Evolutionary conservation across 345 rosid species (phyloP).

Genomic region (Mangifera indica): DNA sequence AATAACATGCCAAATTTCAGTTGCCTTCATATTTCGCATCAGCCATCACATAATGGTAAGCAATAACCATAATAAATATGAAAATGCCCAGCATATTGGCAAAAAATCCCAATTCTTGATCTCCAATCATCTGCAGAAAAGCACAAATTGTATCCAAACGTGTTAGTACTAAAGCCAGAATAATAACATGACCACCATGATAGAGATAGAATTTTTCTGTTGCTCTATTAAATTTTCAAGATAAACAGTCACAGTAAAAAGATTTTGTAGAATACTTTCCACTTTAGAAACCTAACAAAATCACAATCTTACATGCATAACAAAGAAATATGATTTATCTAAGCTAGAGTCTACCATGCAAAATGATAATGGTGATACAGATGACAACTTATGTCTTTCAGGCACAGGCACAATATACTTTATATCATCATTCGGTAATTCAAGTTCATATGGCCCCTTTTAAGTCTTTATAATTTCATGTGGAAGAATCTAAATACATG

Average conservation of each 20-base stretch:
- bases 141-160: slow-evolving; percentile 9
- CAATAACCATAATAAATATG: slow-evolving; percentile 68
- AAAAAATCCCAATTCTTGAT: slow-evolving; percentile 71
- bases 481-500: background rate
- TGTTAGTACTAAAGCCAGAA: background rate
- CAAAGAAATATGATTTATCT: background rate
- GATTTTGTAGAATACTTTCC: background rate
- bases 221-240: background rate
- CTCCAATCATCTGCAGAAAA: slow-evolving; percentile 83
- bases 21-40: slow-evolving; percentile 80
- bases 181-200: background rate
- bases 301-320: background rate
- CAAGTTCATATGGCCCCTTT: background rate
- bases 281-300: background rate
- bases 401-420: background rate
- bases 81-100: slow-evolving; percentile 81
- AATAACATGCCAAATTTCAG: slow-evolving; percentile 20
- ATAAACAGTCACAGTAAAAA: background rate
- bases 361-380: background rate
- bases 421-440: background rate
- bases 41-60: slow-evolving; percentile 82
- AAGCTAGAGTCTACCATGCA: background rate
- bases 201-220: no score
- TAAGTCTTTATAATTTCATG: background rate
- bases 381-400: background rate